phyloP scores from a whole-genome alignment of 768 basidiomycete genomes.

The Mycena rosella region DNA sequence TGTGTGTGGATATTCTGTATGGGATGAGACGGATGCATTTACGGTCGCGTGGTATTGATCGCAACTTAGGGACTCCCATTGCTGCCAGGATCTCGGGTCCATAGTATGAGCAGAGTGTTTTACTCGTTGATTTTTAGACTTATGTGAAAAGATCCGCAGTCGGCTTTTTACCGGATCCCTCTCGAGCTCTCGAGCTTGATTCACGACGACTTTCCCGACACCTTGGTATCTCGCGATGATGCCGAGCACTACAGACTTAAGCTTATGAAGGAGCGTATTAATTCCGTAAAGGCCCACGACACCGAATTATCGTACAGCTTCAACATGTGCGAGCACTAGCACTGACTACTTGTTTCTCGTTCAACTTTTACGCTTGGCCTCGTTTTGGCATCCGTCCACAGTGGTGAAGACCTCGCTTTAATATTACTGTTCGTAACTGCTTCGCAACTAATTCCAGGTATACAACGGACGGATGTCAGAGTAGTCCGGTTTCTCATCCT shows the following conservation, averaged over 20 bases:
- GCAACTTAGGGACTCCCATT: neutral
- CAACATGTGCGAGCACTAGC: neutral
- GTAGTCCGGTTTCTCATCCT: constrained; percentile 41
- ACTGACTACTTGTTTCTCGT: neutral
- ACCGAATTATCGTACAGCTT: neutral
- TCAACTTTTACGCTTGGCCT: no score
- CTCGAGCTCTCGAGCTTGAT: neutral
- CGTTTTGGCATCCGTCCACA: no score
- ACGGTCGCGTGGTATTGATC: no score
- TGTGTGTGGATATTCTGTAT: neutral
- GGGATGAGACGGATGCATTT: no score
- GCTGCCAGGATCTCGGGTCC: neutral
- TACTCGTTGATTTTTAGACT: constrained; percentile 49
- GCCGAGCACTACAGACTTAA: neutral
- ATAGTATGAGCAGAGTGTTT: constrained; percentile 45
- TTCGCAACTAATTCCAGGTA: constrained; percentile 23
- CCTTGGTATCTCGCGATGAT: neutral
- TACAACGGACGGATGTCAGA: constrained; percentile 35
- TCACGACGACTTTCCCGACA: neutral
- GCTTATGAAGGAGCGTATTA: neutral
- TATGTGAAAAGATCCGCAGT: constrained; percentile 48
- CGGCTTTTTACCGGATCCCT: neutral
- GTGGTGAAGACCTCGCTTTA: no score
- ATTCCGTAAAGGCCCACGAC: neutral
- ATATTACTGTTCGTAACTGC: no score